These are phyloP conservation scores for Yamadazyma epiphylla DNA, from an alignment of 1,139 yeast genomes.

Conservation along the genomic window DNA sequence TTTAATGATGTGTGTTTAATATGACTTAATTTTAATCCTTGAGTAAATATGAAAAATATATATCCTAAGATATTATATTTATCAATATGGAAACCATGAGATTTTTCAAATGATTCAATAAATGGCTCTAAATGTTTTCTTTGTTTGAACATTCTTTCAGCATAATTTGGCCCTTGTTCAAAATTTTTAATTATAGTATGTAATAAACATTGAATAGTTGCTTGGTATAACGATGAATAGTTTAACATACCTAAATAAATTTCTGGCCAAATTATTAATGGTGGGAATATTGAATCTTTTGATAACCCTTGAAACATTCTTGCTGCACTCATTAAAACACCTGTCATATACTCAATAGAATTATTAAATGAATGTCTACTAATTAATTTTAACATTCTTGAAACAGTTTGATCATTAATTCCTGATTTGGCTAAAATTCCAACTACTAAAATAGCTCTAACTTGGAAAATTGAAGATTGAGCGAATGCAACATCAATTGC, in stretches of 20 bases:
- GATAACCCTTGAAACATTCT: constrained; percentile 63
- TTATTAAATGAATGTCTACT: constrained; percentile 23
- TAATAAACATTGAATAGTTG: constrained; percentile 44
- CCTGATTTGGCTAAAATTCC: constrained; percentile 70
- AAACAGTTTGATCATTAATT: constrained; percentile 57
- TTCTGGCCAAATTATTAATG: constrained; percentile 65
- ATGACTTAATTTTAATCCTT: constrained; percentile 63
- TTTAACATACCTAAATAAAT: constrained; percentile 35
- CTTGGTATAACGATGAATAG: constrained; percentile 45
- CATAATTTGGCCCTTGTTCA: constrained; percentile 19
- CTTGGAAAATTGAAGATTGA: constrained; percentile 59
- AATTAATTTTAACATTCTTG: constrained; percentile 36
- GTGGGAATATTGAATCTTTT: constrained; percentile 49
- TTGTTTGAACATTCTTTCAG: constrained; percentile 33
- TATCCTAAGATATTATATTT: constrained; percentile 53
- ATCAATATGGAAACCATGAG: constrained; percentile 38
- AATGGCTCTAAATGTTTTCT: constrained; percentile 38
- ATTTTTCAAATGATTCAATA: constrained; percentile 43
- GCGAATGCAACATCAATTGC: constrained; percentile 65
- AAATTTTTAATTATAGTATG: constrained; percentile 25
- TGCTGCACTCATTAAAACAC: constrained; percentile 47
- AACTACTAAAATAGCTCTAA: constrained; percentile 66
- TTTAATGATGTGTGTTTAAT: constrained; percentile 55
- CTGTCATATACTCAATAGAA: constrained; percentile 33
- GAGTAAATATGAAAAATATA: constrained; percentile 48